These are phyloP conservation scores for Acacia acuminata DNA, from an alignment of 306 rosid genomes.

Conservation along the genomic window DNA sequence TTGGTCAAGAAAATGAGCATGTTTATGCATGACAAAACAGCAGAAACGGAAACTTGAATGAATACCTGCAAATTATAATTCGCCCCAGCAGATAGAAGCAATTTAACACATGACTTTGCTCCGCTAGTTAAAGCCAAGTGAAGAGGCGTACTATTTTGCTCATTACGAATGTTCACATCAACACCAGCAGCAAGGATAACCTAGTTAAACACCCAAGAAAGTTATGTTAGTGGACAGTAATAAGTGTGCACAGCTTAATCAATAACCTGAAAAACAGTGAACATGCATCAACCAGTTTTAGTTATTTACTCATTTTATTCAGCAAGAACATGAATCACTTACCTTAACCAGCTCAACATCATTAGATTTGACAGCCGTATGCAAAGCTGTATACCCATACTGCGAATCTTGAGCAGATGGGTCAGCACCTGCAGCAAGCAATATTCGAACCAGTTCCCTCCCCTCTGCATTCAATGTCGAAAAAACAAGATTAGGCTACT, in stretches of 20 bases:
- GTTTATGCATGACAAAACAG: background rate
- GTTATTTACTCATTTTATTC: conserved; percentile 10
- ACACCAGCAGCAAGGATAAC: conserved; percentile 74
- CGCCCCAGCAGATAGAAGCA: conserved; percentile 76
- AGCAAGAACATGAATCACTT: conserved; percentile 14
- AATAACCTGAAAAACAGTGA: background rate
- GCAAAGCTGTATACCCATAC: conserved; percentile 75
- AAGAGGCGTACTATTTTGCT: conserved; percentile 68
- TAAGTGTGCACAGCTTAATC: background rate
- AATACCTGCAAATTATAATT: conserved; percentile 67
- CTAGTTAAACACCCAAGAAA: conserved; percentile 37
- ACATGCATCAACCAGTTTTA: conserved; percentile 4
- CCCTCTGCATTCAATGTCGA: conserved; percentile 52
- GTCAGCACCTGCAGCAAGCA: conserved; percentile 79
- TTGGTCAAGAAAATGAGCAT: background rate
- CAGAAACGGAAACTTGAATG: conserved; percentile 16
- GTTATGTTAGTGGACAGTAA: background rate
- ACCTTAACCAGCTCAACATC: conserved; percentile 75
- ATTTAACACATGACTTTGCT: conserved; percentile 67
- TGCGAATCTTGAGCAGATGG: conserved; percentile 71
- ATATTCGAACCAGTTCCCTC: conserved; percentile 65
- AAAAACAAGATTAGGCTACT: conserved; percentile 20
- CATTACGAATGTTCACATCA: conserved; percentile 72
- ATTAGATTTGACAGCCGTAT: conserved; percentile 65
- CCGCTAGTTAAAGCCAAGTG: conserved; percentile 79